Evolutionary conservation across 83 land plant species (phyloP).

Genomic region (Diphasiastrum complanatum): DNA sequence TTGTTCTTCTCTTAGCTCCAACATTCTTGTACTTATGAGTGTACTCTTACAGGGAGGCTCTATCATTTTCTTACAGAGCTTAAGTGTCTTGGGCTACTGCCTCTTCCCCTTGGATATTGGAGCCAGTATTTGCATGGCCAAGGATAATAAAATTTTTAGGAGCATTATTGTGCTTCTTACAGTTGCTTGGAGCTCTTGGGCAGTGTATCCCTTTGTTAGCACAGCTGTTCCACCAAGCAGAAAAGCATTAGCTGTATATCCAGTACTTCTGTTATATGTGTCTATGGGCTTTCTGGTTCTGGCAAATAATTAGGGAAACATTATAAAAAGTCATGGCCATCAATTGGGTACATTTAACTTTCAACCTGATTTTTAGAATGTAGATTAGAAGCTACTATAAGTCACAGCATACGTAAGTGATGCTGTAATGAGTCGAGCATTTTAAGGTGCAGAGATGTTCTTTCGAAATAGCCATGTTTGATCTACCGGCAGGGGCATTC

Average conservation of each 20-base stretch:
- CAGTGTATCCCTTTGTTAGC: slow-evolving; percentile 12
- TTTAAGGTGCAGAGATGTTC: too few relatives aligned
- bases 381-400: too few relatives aligned
- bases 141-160: slow-evolving; percentile 10
- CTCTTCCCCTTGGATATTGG: slow-evolving; percentile 10
- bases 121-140: slow-evolving; percentile 6
- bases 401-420: too few relatives aligned
- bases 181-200: slow-evolving; percentile 12
- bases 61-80: slow-evolving; percentile 13
- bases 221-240: slow-evolving; percentile 6
- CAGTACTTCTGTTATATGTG: slow-evolving; percentile 1
- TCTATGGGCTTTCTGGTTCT: slow-evolving; percentile 9
- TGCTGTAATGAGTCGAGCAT: too few relatives aligned
- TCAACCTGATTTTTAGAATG: too few relatives aligned
- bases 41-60: too few relatives aligned
- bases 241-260: slow-evolving; percentile 8
- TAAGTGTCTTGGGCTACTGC: slow-evolving; percentile 14
- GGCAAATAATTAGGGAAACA: slow-evolving; percentile 5
- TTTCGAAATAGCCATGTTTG: too few relatives aligned
- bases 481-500: too few relatives aligned
- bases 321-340: too few relatives aligned
- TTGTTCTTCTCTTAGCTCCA: too few relatives aligned
- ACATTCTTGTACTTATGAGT: too few relatives aligned
- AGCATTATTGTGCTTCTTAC: slow-evolving; percentile 11
- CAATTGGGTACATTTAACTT: too few relatives aligned